Evolutionary conservation across 345 rosid genomes (phyloP).

Genomic region (Erodium maritimum): DNA sequence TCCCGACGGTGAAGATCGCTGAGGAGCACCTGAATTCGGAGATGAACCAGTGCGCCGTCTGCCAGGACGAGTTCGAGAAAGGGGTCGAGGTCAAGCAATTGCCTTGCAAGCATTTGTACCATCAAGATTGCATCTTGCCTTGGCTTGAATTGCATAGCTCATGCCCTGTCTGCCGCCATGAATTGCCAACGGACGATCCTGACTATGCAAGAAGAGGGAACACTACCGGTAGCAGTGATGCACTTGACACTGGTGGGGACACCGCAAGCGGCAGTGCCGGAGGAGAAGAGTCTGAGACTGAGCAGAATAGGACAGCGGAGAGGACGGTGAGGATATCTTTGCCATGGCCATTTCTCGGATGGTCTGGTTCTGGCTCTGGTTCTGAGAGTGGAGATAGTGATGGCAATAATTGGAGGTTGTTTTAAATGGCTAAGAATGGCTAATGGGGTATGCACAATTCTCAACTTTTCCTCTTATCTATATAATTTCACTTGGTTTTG

Average conservation of each 20-base stretch:
- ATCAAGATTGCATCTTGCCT: constrained; percentile 27
- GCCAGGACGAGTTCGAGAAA: constrained; percentile 33
- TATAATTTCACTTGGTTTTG: no score
- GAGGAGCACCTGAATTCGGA: constrained; percentile 22
- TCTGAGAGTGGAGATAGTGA: no score
- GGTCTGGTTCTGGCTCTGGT: background rate
- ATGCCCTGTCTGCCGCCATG: constrained; percentile 41
- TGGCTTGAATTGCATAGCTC: constrained; percentile 43
- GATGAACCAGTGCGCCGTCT: constrained; percentile 41
- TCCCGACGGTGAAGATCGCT: constrained; percentile 23
- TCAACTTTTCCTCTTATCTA: no score
- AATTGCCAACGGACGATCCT: constrained; percentile 39
- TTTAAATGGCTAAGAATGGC: no score
- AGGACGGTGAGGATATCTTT: background rate
- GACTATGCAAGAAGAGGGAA: constrained; percentile 19
- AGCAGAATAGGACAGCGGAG: background rate
- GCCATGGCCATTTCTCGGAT: background rate
- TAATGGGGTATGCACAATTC: no score
- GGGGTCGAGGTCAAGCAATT: constrained; percentile 32
- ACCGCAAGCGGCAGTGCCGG: background rate
- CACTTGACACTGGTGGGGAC: background rate
- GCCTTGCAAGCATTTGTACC: constrained; percentile 44
- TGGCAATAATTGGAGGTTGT: no score
- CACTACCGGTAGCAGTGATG: background rate
- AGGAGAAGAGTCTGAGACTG: background rate